phyloP scores from a whole-genome alignment of 2,329 filamentous ascomycete genomes.

The Fusarium nematophilum region DNA sequence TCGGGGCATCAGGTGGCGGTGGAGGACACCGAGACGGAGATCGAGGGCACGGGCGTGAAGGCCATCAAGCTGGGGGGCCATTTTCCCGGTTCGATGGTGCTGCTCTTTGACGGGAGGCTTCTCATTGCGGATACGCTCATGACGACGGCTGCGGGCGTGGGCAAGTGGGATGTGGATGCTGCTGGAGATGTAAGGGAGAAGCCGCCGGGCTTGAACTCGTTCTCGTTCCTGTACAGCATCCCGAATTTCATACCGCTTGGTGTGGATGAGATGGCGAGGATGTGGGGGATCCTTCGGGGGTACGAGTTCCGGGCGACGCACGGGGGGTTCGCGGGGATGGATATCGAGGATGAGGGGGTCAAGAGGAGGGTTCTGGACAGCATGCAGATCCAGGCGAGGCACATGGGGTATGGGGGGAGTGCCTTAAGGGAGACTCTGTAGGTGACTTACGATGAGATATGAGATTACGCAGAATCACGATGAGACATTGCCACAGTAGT shows the following conservation, averaged over 20 bases:
- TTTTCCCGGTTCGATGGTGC: slow-evolving; percentile 79
- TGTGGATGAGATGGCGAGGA: slow-evolving; percentile 70
- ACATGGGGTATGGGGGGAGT: slow-evolving; percentile 59
- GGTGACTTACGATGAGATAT: neutral
- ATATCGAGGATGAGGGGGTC: slow-evolving; percentile 67
- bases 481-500: no score
- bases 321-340: slow-evolving; percentile 73
- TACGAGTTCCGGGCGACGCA: slow-evolving; percentile 74
- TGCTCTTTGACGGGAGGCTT: slow-evolving; percentile 71
- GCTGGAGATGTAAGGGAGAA: slow-evolving; percentile 49
- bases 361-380: slow-evolving; percentile 77
- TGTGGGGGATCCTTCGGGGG: slow-evolving; percentile 75
- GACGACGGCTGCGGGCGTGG: slow-evolving; percentile 70
- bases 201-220: slow-evolving; percentile 63
- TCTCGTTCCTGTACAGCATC: slow-evolving; percentile 81
- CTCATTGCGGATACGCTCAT: slow-evolving; percentile 83
- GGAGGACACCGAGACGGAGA: slow-evolving; percentile 53
- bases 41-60: slow-evolving; percentile 61
- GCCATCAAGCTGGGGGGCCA: slow-evolving; percentile 81
- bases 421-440: slow-evolving; percentile 47
- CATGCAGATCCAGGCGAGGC: slow-evolving; percentile 77
- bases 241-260: slow-evolving; percentile 79
- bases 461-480: neutral
- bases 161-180: slow-evolving; percentile 57
- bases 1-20: slow-evolving; percentile 61